Percentiles rank a stretch among this genome's conserved stretches.
Conservation (phyloP, 1,284 basidiomycete species). For the Cutaneotrichosporon mucoides region DNA sequence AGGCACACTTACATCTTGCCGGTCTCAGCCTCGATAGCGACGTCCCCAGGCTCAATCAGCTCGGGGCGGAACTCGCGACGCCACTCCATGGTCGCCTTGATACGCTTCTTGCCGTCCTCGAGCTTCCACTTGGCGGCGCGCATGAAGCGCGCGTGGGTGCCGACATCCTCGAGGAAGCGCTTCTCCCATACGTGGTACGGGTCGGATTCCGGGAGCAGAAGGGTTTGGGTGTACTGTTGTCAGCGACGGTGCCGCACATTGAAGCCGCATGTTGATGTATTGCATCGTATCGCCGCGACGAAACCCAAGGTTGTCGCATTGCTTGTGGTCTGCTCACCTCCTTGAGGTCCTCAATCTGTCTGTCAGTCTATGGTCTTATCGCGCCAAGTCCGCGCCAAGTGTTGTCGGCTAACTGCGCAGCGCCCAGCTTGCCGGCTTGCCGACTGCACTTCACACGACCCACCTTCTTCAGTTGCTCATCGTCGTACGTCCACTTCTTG, state of each 20-base stretch:
- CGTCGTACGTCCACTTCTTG: conserved; percentile 60
- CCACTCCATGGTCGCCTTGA: conserved; percentile 74
- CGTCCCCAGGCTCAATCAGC: conserved; percentile 70
- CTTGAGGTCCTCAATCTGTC: conserved; percentile 56
- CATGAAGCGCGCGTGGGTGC: conserved; percentile 74
- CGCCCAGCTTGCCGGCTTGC: no score
- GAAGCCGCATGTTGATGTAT: background rate
- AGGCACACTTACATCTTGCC: conserved; percentile 70
- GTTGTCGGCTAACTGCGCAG: background rate
- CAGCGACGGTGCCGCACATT: background rate
- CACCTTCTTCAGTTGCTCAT: conserved; percentile 56
- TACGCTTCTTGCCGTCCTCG: conserved; percentile 68
- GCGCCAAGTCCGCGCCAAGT: background rate
- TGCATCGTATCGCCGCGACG: background rate
- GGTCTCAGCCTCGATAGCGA: conserved; percentile 67
- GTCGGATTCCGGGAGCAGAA: conserved; percentile 62
- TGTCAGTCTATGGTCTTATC: conserved; percentile 5
- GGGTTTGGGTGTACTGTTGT: conserved; percentile 60
- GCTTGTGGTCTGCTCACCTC: conserved; percentile 52
- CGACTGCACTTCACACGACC: conserved; percentile 4
- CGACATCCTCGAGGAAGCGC: conserved; percentile 67
- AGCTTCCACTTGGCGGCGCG: conserved; percentile 77
- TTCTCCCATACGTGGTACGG: conserved; percentile 69
- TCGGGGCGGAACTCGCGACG: conserved; percentile 75
- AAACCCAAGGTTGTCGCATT: background rate